These are phyloP conservation scores for Naganishia vaughanmartiniae DNA, from an alignment of 768 basidiomycete species.

Conservation along the genomic window DNA sequence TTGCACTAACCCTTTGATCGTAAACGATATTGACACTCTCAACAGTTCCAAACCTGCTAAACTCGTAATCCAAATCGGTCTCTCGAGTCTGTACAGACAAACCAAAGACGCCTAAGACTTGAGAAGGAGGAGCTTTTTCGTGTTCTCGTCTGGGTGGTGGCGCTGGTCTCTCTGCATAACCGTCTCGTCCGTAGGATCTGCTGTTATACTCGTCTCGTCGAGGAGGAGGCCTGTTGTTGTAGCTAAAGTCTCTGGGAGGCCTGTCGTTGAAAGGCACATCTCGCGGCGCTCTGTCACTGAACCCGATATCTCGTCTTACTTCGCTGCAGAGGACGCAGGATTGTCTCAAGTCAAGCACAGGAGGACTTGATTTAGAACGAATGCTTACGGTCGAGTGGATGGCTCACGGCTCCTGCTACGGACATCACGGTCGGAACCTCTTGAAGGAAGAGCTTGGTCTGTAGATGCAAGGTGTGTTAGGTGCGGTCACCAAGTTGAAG, in stretches of 20 bases:
- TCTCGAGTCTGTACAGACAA: slow-evolving; percentile 91
- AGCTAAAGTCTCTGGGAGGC: neutral
- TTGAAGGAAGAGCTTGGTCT: neutral
- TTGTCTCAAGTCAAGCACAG: neutral
- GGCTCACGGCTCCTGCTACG: slow-evolving; percentile 5
- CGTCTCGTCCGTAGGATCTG: slow-evolving; percentile 4
- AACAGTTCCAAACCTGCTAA: slow-evolving; percentile 79
- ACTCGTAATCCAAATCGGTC: slow-evolving; percentile 90
- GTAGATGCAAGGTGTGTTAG: neutral
- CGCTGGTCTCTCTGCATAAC: neutral
- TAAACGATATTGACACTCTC: slow-evolving; percentile 96
- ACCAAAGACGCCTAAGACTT: slow-evolving; percentile 95
- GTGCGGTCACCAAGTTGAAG: neutral
- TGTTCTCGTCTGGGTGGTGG: slow-evolving; percentile 3
- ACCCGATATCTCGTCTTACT: neutral
- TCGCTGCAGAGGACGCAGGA: slow-evolving; percentile 3
- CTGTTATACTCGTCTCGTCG: neutral
- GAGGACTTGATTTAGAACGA: neutral
- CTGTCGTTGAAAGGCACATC: neutral
- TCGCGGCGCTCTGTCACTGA: neutral
- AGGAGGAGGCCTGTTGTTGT: slow-evolving; percentile 6
- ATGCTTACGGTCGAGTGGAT: neutral
- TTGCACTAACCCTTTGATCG: slow-evolving; percentile 78
- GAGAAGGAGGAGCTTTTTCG: slow-evolving; percentile 23
- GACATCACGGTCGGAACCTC: slow-evolving; percentile 3